phyloP scores from a whole-genome alignment of 2,329 filamentous ascomycete genomes.

The Colletotrichum sp. region DNA sequence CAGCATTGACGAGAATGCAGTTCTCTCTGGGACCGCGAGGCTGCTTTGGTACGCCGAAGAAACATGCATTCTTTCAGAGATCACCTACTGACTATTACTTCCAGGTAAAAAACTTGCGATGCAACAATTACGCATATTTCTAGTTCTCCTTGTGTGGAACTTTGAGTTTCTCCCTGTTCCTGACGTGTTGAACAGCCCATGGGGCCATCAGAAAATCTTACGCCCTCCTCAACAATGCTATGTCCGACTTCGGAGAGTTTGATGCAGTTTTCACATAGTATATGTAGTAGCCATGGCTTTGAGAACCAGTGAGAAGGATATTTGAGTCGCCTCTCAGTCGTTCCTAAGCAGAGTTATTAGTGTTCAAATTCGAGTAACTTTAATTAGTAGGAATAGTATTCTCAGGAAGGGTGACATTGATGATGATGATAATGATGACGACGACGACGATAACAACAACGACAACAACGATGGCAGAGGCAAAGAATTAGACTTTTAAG shows the following conservation, averaged over 20 bases:
- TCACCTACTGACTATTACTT: background rate
- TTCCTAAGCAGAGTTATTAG: background rate
- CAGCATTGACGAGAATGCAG: background rate
- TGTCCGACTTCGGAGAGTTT: background rate
- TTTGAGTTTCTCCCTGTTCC: background rate
- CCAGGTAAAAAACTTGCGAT: background rate
- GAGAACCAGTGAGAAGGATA: background rate
- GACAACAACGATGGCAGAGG: background rate
- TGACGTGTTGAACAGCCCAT: background rate
- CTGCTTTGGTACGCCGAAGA: background rate
- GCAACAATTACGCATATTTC: background rate
- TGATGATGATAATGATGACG: background rate
- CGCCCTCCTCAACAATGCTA: background rate
- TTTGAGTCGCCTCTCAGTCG: background rate
- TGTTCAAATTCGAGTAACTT: background rate
- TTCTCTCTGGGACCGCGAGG: background rate
- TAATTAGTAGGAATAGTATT: background rate
- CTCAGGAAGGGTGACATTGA: background rate
- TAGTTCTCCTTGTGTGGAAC: background rate
- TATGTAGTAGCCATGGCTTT: background rate
- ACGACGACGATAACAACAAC: background rate
- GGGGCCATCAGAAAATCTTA: background rate
- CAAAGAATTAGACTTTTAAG: fast-evolving
- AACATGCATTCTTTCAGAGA: background rate
- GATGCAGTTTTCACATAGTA: background rate